These are phyloP conservation scores for Diutina ranongensis DNA, from an alignment of 1,139 yeast species.

Conservation along the genomic window DNA sequence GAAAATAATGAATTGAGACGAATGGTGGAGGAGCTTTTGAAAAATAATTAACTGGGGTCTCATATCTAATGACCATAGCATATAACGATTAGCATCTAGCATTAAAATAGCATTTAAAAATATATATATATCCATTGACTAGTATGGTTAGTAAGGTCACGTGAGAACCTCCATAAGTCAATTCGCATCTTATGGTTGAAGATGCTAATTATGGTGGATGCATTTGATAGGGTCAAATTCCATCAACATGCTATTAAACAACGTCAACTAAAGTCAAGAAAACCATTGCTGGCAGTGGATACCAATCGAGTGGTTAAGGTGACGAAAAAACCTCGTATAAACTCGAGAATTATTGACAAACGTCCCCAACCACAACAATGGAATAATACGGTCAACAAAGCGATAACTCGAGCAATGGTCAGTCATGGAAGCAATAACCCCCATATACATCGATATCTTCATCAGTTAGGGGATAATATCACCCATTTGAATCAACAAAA, in stretches of 20 bases:
- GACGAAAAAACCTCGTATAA: neutral
- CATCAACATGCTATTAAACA: slow-evolving; percentile 1
- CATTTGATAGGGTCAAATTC: neutral
- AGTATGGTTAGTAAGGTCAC: no score
- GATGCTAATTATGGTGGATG: neutral
- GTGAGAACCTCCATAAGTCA: no score
- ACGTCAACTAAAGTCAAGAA: neutral
- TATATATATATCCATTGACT: no score
- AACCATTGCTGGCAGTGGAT: neutral
- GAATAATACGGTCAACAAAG: no score
- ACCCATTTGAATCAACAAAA: neutral
- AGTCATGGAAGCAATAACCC: neutral
- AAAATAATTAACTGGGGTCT: no score
- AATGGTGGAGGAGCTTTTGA: slow-evolving; percentile 30
- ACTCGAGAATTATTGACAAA: neutral
- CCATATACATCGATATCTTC: neutral
- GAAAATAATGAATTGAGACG: slow-evolving; percentile 43
- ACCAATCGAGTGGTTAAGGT: no score
- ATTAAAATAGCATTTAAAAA: neutral
- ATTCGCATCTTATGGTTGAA: no score
- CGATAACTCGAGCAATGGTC: neutral
- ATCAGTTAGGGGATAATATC: neutral
- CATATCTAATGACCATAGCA: no score
- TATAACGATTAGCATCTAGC: neutral
- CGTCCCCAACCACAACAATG: neutral